A percentile compares a stretch with the other conserved stretches of the same genome.
These are phyloP conservation scores for Gilbertella persicaria DNA, from an alignment of 371 early-diverging fungal species.

Conservation along the genomic window DNA sequence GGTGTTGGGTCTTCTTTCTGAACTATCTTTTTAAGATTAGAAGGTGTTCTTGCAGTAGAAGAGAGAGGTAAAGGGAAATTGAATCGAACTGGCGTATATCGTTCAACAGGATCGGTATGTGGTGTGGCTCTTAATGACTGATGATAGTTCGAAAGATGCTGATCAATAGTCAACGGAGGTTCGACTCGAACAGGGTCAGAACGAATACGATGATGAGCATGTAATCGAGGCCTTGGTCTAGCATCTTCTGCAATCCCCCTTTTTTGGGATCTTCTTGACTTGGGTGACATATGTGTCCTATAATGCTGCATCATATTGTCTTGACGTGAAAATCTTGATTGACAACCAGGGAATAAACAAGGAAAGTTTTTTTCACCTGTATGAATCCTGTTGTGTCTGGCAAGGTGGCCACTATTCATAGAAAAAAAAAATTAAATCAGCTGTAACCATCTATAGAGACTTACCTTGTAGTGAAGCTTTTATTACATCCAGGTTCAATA, in stretches of 20 bases:
- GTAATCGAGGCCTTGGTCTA: conserved; percentile 38
- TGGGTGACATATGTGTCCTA: conserved; percentile 79
- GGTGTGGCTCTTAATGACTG: conserved; percentile 21
- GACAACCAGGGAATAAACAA: conserved; percentile 79
- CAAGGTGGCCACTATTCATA: conserved; percentile 72
- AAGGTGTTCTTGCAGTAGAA: conserved; percentile 18
- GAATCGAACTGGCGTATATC: conserved; percentile 17
- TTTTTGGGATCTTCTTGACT: conserved; percentile 63
- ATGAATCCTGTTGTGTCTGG: conserved; percentile 88
- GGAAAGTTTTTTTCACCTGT: conserved; percentile 92
- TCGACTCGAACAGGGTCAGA: conserved; percentile 43
- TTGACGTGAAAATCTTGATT: conserved; percentile 83
- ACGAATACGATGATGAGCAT: conserved; percentile 47
- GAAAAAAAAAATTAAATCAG: not conserved
- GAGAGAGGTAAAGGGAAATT: conserved; percentile 26
- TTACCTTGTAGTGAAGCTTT: conserved; percentile 66
- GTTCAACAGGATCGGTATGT: conserved; percentile 8
- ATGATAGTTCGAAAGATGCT: conserved; percentile 45
- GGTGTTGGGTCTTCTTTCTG: conserved; percentile 15
- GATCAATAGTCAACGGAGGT: conserved; percentile 49
- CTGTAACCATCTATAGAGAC: not conserved
- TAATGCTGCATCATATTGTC: conserved; percentile 94
- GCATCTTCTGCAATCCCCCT: conserved; percentile 26
- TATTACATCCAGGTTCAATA: conserved; percentile 56
- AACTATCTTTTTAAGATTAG: conserved; percentile 3